Conservation (phyloP, 257 asterid genomes). For the Plantago ovata region DNA sequence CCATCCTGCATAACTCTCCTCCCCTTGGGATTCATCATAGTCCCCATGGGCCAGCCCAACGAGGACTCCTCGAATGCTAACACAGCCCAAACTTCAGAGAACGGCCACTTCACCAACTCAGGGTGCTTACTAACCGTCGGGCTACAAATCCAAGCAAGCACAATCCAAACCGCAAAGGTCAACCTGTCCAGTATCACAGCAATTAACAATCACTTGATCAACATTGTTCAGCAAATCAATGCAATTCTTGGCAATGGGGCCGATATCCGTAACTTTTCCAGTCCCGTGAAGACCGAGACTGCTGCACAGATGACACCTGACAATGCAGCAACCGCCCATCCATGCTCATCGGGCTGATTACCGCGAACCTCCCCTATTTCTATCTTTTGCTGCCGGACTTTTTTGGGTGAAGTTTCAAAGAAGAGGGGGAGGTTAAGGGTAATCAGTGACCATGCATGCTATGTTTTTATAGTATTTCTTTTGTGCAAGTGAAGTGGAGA, state of each 20-base stretch:
- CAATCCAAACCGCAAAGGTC: constrained; percentile 71
- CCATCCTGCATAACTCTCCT: constrained; percentile 79
- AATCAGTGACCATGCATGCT: constrained; percentile 20
- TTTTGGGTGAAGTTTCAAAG: neutral
- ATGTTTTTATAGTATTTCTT: constrained; percentile 1
- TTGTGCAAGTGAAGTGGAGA: constrained; percentile 22
- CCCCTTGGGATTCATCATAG: constrained; percentile 72
- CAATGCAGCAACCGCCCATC: constrained; percentile 28
- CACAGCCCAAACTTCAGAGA: constrained; percentile 18
- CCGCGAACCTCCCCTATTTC: constrained; percentile 30
- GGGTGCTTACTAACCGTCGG: constrained; percentile 85
- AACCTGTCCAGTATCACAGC: constrained; percentile 75
- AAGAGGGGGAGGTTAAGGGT: constrained; percentile 34
- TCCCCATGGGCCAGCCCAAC: constrained; percentile 34
- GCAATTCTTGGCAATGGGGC: constrained; percentile 31
- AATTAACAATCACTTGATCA: constrained; percentile 68
- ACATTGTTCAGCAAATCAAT: constrained; percentile 66
- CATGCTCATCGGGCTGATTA: constrained; percentile 33
- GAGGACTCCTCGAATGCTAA: constrained; percentile 13
- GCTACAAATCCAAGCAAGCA: constrained; percentile 76
- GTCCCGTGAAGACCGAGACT: constrained; percentile 24
- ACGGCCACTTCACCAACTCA: constrained; percentile 23
- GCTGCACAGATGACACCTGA: constrained; percentile 8
- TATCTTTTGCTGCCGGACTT: constrained; percentile 3
- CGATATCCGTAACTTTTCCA: constrained; percentile 12